Evolutionary conservation across 2,329 filamentous ascomycete species (phyloP), one percentile per base, ranked within the genome.

Genomic region (Hymenoscyphus fraxineus): DNA sequence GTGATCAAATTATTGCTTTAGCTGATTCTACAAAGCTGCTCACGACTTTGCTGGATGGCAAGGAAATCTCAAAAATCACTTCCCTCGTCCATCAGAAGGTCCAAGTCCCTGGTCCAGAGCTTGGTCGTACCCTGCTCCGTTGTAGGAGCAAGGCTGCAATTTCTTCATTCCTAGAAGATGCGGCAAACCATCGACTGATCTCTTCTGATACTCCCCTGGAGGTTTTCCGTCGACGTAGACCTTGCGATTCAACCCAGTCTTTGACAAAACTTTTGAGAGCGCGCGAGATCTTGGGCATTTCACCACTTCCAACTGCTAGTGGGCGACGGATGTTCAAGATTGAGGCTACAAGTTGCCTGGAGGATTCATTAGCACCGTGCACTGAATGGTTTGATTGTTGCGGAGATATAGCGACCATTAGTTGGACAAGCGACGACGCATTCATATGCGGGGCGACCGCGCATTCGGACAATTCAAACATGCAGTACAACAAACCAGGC

Each of bases 401-500:
- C 38, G 86, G 86, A 3, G 86, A 88, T 69, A 82, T 88, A 55
- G 78, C 81, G 27, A 83, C 85, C 2, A 78, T 87, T 59, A 79
- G 79, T 19, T 89, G 86, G 86, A 77, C 84, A 0, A 83, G 82
- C 0, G 71, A 82, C 22, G 72, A 78, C n/a, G 63, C 69, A 6
- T 85, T 88, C 60, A 71, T 88, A n/a, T 87, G 85, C 67, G 86
- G 86, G 40, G 85, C 86, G 0, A 86, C 85, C 0, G 82, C 83
- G 0, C 86, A 88, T 74, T 88, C 85, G 0, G 86, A 88, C 68
- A 76, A 78, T 0, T 83, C 86, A 54, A 88, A 88, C 64, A 85
- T 88, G 70, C 85, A 88, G 66, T 88, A 89, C 71, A 89, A 89
- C 69, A 87, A 85, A 68, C 81, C 83, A 0, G 86, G 86, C 0